These are phyloP conservation scores for Xylariaceae sp. DNA, from an alignment of 2,329 filamentous ascomycete species.

Conservation along the genomic window DNA sequence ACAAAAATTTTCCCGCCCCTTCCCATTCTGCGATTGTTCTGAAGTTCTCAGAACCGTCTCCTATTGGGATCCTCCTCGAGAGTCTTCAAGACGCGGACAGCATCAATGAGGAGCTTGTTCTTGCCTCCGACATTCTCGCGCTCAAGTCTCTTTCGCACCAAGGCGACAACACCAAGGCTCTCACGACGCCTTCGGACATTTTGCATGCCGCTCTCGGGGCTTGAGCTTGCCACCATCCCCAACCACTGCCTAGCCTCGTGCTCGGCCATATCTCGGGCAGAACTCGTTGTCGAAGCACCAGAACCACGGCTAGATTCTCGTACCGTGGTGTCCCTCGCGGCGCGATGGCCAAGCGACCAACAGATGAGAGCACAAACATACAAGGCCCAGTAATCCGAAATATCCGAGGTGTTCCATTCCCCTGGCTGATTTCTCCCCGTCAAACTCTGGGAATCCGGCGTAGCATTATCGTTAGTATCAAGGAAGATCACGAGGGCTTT, in stretches of 20 bases:
- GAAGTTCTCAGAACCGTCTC: constrained; percentile 36
- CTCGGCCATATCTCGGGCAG: constrained; percentile 32
- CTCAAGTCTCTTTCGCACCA: constrained; percentile 44
- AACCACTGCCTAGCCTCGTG: constrained; percentile 32
- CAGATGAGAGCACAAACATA: constrained; percentile 55
- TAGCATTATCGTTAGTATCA: constrained; percentile 22
- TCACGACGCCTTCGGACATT: constrained; percentile 37
- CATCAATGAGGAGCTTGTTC: constrained; percentile 48
- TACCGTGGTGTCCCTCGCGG: constrained; percentile 13
- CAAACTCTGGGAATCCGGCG: constrained; percentile 9
- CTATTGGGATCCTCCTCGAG: constrained; percentile 42
- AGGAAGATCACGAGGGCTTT: constrained; percentile 46
- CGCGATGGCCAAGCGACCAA: constrained; percentile 49
- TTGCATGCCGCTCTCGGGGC: constrained; percentile 35
- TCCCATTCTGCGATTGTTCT: background rate
- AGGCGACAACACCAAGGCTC: constrained; percentile 41
- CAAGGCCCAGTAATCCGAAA: constrained; percentile 82
- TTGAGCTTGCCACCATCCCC: constrained; percentile 37
- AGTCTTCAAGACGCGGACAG: constrained; percentile 46
- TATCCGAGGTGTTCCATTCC: constrained; percentile 48
- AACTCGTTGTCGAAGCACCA: constrained; percentile 18
- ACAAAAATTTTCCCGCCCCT: background rate
- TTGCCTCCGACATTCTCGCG: constrained; percentile 44
- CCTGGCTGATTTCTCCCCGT: constrained; percentile 8
- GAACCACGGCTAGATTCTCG: constrained; percentile 15